phyloP scores from a whole-genome alignment of 1,284 basidiomycete genomes.

The Tilletia setariae region DNA sequence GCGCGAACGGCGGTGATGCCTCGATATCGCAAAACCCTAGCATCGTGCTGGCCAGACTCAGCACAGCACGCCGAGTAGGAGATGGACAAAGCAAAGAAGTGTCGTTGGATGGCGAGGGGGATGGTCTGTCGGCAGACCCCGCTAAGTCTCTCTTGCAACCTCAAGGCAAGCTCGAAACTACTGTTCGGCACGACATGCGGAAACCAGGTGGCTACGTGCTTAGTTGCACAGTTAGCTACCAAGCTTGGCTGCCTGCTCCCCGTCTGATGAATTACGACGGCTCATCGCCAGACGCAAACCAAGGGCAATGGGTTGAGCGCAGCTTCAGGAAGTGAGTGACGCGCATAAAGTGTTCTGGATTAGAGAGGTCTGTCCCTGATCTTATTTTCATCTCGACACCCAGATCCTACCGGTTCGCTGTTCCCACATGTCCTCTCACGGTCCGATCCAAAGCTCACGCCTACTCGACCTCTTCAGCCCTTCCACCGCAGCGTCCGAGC shows the following conservation, averaged over 20 bases:
- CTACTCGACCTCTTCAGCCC: neutral
- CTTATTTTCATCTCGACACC: neutral
- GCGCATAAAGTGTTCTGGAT: neutral
- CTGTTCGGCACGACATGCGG: constrained; percentile 46
- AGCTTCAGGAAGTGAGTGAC: constrained; percentile 41
- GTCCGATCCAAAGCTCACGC: constrained; percentile 52
- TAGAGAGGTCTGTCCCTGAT: neutral
- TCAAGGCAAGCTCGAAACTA: constrained; percentile 28
- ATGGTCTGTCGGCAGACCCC: neutral
- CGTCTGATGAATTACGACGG: neutral
- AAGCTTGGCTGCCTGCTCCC: constrained; percentile 4
- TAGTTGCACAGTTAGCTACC: constrained; percentile 49
- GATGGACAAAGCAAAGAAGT: too few species aligned
- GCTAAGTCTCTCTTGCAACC: neutral
- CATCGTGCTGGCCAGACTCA: constrained; percentile 11
- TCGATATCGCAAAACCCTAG: neutral
- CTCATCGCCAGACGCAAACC: neutral
- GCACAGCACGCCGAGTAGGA: neutral
- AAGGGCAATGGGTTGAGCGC: constrained; percentile 25
- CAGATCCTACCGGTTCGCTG: constrained; percentile 44
- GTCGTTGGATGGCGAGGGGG: too few species aligned
- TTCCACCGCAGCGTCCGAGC: neutral
- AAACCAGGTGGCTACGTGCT: constrained; percentile 48
- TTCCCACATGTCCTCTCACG: constrained; percentile 36
- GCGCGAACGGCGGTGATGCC: constrained; percentile 13